These are phyloP conservation scores for Oryza officinalis DNA, from an alignment of 176 grass and related monocot genomes.

Conservation along the genomic window DNA sequence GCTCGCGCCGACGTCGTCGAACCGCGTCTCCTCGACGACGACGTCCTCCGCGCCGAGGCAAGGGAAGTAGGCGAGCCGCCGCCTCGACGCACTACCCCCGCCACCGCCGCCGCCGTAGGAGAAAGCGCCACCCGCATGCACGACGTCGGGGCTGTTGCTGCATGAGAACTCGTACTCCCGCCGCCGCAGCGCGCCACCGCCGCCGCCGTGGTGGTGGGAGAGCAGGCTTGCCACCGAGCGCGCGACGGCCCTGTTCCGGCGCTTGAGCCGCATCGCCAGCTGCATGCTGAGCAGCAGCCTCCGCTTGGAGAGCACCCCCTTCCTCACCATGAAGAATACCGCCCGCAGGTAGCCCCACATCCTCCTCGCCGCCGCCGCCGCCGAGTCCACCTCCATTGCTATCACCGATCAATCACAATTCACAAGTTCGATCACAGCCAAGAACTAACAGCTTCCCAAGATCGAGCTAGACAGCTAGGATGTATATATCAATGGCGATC, in stretches of 20 bases:
- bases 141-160: conserved; percentile 60
- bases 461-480: neutral
- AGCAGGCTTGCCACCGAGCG: conserved; percentile 58
- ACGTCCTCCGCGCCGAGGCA: conserved; percentile 50
- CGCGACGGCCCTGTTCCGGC: conserved; percentile 59
- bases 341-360: conserved; percentile 77
- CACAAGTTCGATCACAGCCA: too few species aligned
- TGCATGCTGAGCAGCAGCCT: conserved; percentile 65
- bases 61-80: conserved; percentile 72
- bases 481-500: neutral
- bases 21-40: conserved; percentile 8
- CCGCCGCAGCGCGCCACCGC: neutral
- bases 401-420: neutral
- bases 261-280: conserved; percentile 57
- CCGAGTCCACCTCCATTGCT: conserved; percentile 51
- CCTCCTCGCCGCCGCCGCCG: conserved; percentile 59
- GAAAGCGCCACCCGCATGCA: conserved; percentile 39
- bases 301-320: conserved; percentile 70
- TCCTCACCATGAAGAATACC: conserved; percentile 81
- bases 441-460: too few species aligned
- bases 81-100: conserved; percentile 6
- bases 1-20: neutral
- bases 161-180: conserved; percentile 93
- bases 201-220: conserved; percentile 42
- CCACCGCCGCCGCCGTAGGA: neutral